Evolutionary conservation across 2,329 filamentous ascomycete species (phyloP).

Genomic region (Colletotrichum tanaceti): DNA sequence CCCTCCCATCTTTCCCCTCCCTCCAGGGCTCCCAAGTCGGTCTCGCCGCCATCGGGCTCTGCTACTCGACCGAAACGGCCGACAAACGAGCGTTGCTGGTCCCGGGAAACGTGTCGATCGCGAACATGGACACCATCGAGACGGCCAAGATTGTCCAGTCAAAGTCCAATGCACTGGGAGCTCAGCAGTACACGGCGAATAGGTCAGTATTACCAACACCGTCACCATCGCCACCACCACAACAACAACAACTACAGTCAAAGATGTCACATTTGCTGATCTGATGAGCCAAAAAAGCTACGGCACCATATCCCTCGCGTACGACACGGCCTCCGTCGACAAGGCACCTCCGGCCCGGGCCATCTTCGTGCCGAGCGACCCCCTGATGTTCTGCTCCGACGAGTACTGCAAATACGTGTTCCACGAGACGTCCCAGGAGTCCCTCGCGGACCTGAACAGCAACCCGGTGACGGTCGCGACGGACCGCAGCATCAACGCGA

Average conservation of each 20-base stretch:
- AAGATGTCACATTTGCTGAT: no score
- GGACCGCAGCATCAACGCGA: constrained; percentile 48
- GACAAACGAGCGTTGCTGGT: constrained; percentile 48
- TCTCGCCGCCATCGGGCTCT: constrained; percentile 56
- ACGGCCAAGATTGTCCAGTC: constrained; percentile 47
- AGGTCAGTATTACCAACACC: no score
- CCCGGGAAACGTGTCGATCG: constrained; percentile 51
- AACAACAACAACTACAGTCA: no score
- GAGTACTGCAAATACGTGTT: constrained; percentile 52
- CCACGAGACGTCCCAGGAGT: constrained; percentile 46
- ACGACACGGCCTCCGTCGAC: constrained; percentile 40
- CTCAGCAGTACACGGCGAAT: constrained; percentile 57
- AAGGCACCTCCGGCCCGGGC: constrained; percentile 46
- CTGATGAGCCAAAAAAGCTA: constrained; percentile 48
- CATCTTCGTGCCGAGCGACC: constrained; percentile 47
- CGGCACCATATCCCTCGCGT: constrained; percentile 52
- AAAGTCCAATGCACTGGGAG: constrained; percentile 42
- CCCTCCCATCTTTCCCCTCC: background rate
- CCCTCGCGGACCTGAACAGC: constrained; percentile 20
- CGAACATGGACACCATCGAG: constrained; percentile 52
- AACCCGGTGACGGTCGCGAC: constrained; percentile 47
- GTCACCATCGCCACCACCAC: no score
- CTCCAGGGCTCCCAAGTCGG: constrained; percentile 55
- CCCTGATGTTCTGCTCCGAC: constrained; percentile 42
- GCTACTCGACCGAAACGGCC: constrained; percentile 56